phyloP scores from a whole-genome alignment of 1,284 basidiomycete genomes.

The Melampsora occidentalis region DNA sequence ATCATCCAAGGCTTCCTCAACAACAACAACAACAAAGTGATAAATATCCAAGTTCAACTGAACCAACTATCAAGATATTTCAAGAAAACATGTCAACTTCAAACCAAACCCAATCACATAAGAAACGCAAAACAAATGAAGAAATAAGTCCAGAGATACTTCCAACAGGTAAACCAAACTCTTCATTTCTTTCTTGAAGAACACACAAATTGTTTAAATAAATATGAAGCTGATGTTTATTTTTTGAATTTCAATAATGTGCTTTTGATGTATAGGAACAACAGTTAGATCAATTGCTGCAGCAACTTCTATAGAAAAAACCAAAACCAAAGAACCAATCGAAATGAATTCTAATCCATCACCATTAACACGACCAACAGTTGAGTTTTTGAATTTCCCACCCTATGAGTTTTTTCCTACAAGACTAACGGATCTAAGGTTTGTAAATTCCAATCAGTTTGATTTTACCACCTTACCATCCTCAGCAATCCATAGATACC shows the following conservation, averaged over 20 bases:
- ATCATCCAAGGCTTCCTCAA: too few species aligned
- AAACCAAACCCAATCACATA: not conserved
- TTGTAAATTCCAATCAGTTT: not conserved
- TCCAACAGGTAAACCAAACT: not conserved
- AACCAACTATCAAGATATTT: too few species aligned
- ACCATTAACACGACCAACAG: not conserved
- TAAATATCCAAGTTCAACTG: too few species aligned
- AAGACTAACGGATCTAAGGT: not conserved
- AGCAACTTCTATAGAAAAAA: conserved; percentile 2
- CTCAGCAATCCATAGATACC: not conserved
- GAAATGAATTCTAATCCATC: not conserved
- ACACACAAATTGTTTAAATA: not conserved
- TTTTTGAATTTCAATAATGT: not conserved
- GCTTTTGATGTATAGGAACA: not conserved
- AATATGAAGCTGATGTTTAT: not conserved
- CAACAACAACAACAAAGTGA: too few species aligned
- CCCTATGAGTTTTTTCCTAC: not conserved
- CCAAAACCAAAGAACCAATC: not conserved
- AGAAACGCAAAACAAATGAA: not conserved
- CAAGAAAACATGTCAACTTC: too few species aligned
- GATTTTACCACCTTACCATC: conserved; percentile 5
- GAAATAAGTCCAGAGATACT: conserved; percentile 2
- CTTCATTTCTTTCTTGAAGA: not conserved
- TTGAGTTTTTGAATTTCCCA: not conserved
- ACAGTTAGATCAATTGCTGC: conserved; percentile 11